Evolutionary conservation across 345 rosid genomes (phyloP), one percentile per base, ranked within the genome.

Genomic region (Schrenkiella parvula): DNA sequence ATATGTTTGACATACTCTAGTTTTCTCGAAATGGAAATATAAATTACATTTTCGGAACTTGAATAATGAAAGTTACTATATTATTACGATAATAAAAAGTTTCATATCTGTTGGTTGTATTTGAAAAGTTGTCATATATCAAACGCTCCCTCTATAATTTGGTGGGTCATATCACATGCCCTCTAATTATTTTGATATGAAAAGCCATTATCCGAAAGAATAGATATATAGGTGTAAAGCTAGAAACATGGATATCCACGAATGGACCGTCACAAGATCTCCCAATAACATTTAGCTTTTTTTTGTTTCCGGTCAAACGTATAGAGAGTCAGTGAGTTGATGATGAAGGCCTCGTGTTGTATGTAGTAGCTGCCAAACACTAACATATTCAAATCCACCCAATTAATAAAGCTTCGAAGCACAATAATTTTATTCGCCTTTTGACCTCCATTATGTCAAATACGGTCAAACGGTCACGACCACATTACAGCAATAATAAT

Each of bases 311-410:
- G 48, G 75, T 70, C 79, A 76, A 76, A 68, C 59, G 14, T 54
- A n/a, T n/a, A 44, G 47, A 62, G 52, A 68, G 75, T 64, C 68
- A 67, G 46, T 58, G 55, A 74, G 68, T 29, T 74, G 68, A 74
- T 67, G 63, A 74, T 74, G 73, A 66, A 48, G 62, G 68, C 62
- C 68, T 74, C 73, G 68, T 74, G 78, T 29, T 66, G 38, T 25
- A 59, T 34, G 53, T 66, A 66, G 53, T 66, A 66, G 55, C 78
- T 74, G 68, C 73, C 78, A 74, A 74, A 74, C 73, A 74, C 78
- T 74, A 66, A 66, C 61, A 57, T 57, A 38, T 47, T 15, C 51
- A 47, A 41, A 65, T 73, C 66, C 77, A 56, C 26, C 62, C n/a
- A 28, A 35, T 63, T 38, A 21, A 53, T 62, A 46, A 76, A 70